phyloP scores from a whole-genome alignment of 2,329 filamentous ascomycete genomes.

The Epicoccum sorghinum region DNA sequence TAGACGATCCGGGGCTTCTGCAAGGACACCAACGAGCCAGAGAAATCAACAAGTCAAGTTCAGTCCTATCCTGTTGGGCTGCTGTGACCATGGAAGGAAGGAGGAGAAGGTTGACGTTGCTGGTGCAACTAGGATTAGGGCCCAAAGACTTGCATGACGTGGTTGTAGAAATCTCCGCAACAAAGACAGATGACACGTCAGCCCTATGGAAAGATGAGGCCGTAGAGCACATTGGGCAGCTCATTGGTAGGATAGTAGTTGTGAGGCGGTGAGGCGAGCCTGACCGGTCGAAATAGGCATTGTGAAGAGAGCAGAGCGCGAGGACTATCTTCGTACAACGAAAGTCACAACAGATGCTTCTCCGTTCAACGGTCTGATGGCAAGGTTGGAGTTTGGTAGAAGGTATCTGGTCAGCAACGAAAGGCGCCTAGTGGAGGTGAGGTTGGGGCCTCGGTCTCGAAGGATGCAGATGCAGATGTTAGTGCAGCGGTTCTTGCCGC shows the following conservation, averaged over 20 bases:
- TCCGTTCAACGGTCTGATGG: background rate
- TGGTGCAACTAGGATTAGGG: background rate
- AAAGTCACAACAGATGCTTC: too few relatives aligned
- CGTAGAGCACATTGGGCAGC: slow-evolving; percentile 1
- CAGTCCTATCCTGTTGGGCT: background rate
- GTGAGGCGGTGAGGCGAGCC: slow-evolving; percentile 8
- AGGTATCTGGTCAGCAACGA: background rate
- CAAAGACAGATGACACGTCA: slow-evolving; percentile 1
- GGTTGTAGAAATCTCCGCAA: background rate
- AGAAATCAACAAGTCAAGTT: background rate
- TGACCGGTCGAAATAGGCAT: slow-evolving; percentile 10
- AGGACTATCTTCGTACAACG: too few relatives aligned
- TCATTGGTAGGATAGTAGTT: slow-evolving; percentile 3
- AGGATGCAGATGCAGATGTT: slow-evolving; percentile 3
- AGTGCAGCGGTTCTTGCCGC: slow-evolving; percentile 10
- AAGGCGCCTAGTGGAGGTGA: background rate
- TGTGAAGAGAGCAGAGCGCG: background rate
- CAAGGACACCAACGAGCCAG: background rate
- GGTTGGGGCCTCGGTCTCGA: background rate
- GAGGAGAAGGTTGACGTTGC: slow-evolving; percentile 6
- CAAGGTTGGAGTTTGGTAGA: background rate
- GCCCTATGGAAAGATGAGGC: slow-evolving; percentile 3
- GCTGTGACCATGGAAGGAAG: slow-evolving; percentile 2
- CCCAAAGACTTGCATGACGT: background rate
- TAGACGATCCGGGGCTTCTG: background rate